Evolutionary conservation across 2,329 filamentous ascomycete genomes (phyloP), one percentile per base, ranked within the genome.

Genomic region (Lithohypha guttulata): DNA sequence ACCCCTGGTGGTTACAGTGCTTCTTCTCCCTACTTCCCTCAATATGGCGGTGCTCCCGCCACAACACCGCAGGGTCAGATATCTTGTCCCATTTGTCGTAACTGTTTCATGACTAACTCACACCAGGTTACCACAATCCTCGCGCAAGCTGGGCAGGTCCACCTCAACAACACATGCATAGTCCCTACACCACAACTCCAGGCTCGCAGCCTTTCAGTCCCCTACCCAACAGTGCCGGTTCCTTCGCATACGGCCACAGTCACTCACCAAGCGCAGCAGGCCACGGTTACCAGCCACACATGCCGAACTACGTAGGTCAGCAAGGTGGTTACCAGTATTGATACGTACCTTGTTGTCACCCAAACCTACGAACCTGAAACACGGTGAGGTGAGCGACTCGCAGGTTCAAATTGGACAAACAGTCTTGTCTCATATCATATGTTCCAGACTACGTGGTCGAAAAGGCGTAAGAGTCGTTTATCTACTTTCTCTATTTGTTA

Each of bases 11-110:
- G 71, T 41, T 94, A 61, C 52, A 80, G 83, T 48, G 83, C 79
- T 53, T 84, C 84, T 30, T 82, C 84, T 43, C 68, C 71, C 23
- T 95, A 85, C 69, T 96, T 95, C 62, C 86, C 89, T 51, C 91
- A 96, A 65, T 96, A 96, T 59, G 81, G 82, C 58, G 84, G 84
- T 73, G 75, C 70, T 45, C 62, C 60, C 46, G 68, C 71, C 18
- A 78, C 80, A 71, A 79, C 71, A 58, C 70, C 71, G 54, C 67
- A 70, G 68, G 69, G 67, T 66, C 55, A 47, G 52, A n/a, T 51
- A 19, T 11, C 13, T 6, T 21, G 13, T 10, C n/a, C 21, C 21
- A 13, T 15, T 9, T 11, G 13, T 18, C 8, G 19, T 13, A 19
- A 29, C 9, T 11, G 29, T 14, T n/a, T n/a, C n/a, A 11, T 17